These are phyloP conservation scores for Vaccinium corymbosum DNA, from an alignment of 148 eudicot species.

Conservation along the genomic window DNA sequence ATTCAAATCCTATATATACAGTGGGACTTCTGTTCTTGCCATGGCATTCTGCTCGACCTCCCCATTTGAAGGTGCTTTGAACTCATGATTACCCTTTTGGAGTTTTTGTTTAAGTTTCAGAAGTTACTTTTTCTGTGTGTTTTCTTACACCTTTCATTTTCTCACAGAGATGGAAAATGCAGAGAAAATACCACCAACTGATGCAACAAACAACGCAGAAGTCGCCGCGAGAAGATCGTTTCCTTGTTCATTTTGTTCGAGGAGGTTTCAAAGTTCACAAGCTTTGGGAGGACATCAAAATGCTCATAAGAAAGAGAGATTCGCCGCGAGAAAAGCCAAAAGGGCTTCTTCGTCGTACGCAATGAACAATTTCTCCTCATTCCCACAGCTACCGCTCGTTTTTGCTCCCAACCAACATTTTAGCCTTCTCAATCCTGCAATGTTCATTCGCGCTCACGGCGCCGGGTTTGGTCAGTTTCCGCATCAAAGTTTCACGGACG, in stretches of 20 bases:
- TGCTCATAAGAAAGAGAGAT: constrained; percentile 90
- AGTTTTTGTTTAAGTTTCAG: too few species aligned
- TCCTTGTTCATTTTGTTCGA: constrained; percentile 77
- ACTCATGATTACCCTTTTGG: neutral
- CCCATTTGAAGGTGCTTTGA: neutral
- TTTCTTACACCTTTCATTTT: neutral
- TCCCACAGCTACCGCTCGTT: constrained; percentile 18
- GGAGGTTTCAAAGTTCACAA: constrained; percentile 90
- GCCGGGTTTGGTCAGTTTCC: constrained; percentile 34
- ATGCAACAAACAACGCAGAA: neutral
- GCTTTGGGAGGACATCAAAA: constrained; percentile 98
- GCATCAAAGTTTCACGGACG: constrained; percentile 20
- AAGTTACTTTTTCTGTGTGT: neutral
- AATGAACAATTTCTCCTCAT: constrained; percentile 10
- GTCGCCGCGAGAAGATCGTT: constrained; percentile 41
- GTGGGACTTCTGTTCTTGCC: constrained; percentile 15
- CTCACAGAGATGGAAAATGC: constrained; percentile 40
- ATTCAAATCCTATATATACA: neutral
- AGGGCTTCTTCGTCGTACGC: constrained; percentile 22
- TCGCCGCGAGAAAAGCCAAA: constrained; percentile 58
- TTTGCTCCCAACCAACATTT: constrained; percentile 27
- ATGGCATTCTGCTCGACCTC: constrained; percentile 12
- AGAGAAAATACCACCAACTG: constrained; percentile 5
- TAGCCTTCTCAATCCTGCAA: constrained; percentile 39
- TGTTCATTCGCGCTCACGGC: constrained; percentile 54